These are phyloP conservation scores for Lentinula novae-zelandiae DNA, from an alignment of 1,284 basidiomycete genomes.

Conservation along the genomic window DNA sequence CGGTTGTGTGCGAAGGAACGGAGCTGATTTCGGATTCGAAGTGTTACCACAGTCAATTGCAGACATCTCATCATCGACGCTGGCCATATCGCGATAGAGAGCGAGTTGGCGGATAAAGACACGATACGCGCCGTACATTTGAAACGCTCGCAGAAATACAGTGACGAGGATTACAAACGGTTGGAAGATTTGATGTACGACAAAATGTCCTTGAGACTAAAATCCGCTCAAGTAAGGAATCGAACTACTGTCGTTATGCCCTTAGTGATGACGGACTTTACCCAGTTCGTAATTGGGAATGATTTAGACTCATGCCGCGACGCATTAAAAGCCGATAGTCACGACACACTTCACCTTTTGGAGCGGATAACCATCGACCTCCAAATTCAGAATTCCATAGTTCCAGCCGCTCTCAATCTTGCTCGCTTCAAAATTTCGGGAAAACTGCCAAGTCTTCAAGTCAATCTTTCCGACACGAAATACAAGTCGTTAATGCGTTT, in stretches of 20 bases:
- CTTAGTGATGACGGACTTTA: not conserved
- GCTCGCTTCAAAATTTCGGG: conserved; percentile 93
- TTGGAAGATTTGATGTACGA: conserved; percentile 98
- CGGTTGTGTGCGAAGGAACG: conserved; percentile 1
- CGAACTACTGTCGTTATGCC: not conserved
- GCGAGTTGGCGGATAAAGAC: conserved; percentile 84
- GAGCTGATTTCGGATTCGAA: conserved; percentile 25
- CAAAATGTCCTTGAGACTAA: conserved; percentile 80
- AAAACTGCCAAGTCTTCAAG: conserved; percentile 81
- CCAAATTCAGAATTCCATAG: conserved; percentile 91
- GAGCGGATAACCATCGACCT: conserved; percentile 94
- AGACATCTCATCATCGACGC: conserved; percentile 94
- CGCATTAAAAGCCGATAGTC: conserved; percentile 60
- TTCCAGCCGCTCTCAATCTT: conserved; percentile 82
- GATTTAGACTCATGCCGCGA: conserved; percentile 80
- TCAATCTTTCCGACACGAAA: conserved; percentile 96
- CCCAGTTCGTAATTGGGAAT: conserved; percentile 86
- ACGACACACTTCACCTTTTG: conserved; percentile 79
- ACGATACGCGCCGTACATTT: conserved; percentile 78
- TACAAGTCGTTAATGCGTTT: conserved; percentile 95
- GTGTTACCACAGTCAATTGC: conserved; percentile 75
- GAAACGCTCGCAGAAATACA: conserved; percentile 87
- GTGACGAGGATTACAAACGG: conserved; percentile 83
- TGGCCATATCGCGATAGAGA: conserved; percentile 93
- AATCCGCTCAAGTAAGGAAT: conserved; percentile 81